Evolutionary conservation across 768 basidiomycete species (phyloP), one percentile per base, ranked within the genome.

Genomic region (Favolaschia claudopus): DNA sequence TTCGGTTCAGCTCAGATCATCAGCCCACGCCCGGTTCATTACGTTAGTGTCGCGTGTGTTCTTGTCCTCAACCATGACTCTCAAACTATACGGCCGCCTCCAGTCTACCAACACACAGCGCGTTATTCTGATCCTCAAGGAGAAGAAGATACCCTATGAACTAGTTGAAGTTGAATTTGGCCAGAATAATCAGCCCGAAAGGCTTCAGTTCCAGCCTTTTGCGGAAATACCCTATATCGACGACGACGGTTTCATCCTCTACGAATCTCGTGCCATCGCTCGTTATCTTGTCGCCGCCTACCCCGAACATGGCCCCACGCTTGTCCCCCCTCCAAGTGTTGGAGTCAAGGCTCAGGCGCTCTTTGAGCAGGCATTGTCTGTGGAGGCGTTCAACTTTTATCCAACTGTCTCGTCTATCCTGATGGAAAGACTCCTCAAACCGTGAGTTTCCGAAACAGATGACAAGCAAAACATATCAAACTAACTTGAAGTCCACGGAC

Each of bases 241-340:
- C 47, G 82, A 84, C 15, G 80, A 80, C 38, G 83, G 81, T 6
- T 79, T 85, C 64, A 67, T 75, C 52, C 61, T 87, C 24, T 84
- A 76, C 67, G 84, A 84, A 60, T 76, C 76, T 15, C 80, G 83
- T 25, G 82, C 83, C 0, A 83, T 86, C 39, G 62, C 59, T 7
- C 78, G 81, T 20, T 87, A 85, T 66, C 54, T 85, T 58, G 77
- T 74, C 54, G 65, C 64, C 54, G 84, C 83, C 62, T 77, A 83
- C 59, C 66, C 74, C 2, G 44, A 64, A 32, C 73, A 80, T 56
- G 81, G 81, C 33, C 74, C 76, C 5, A 31, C 61, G 13, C 74
- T 85, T 32, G 64, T 82, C 31, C 84, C 85, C 9, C 59, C 45
- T 12, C 33, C 60, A 4, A 29, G 22, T 15, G 45, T 55, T 9